Conservation (phyloP, 2,329 filamentous ascomycete species). For the Pseudogymnoascus destructans region DNA sequence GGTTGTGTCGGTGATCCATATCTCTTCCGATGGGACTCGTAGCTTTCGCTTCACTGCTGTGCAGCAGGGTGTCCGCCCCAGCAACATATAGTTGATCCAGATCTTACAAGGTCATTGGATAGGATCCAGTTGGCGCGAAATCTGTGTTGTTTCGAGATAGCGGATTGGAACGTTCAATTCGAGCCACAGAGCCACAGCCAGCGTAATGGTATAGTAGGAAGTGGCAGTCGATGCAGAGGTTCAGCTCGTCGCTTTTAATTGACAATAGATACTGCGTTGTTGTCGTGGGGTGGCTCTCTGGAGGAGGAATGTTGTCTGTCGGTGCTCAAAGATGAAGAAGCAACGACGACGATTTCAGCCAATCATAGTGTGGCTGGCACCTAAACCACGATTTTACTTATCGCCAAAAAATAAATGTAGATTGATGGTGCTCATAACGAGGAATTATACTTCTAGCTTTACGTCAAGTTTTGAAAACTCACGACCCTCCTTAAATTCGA, state of each 20-base stretch:
- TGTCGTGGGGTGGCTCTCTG: background rate
- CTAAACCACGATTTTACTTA: background rate
- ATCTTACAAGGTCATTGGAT: background rate
- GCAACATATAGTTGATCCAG: background rate
- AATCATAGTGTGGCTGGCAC: background rate
- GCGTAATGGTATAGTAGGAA: background rate
- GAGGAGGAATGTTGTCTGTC: background rate
- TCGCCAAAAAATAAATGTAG: constrained; percentile 3
- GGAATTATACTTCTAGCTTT: background rate
- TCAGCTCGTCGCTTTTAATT: constrained; percentile 3
- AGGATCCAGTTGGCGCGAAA: background rate
- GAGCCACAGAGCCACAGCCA: background rate
- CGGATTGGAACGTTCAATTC: background rate
- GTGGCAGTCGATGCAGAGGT: background rate
- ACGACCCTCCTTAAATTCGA: constrained; percentile 2
- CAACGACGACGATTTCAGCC: background rate
- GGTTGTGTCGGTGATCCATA: constrained; percentile 48
- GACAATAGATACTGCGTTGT: background rate
- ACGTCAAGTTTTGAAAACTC: background rate
- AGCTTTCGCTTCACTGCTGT: constrained; percentile 34
- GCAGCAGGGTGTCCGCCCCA: constrained; percentile 29
- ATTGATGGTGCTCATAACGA: background rate
- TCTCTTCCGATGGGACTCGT: constrained; percentile 29
- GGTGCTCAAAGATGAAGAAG: background rate
- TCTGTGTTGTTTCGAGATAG: background rate